Evolutionary conservation across 306 rosid species (phyloP).

Genomic region (Vicia faba): DNA sequence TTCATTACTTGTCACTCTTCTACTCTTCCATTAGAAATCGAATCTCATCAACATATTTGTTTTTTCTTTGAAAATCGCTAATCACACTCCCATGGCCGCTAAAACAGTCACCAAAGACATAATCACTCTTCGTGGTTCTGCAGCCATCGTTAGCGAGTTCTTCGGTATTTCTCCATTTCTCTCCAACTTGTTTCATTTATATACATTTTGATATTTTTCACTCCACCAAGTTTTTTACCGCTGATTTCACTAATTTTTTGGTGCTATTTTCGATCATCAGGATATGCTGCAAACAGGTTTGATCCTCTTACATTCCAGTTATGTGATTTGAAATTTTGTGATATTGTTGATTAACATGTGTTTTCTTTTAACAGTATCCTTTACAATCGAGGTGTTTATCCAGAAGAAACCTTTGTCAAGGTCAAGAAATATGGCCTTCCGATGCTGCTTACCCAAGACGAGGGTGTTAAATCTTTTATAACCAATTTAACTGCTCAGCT

Average conservation of each 20-base stretch:
- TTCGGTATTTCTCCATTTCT: constrained; percentile 54
- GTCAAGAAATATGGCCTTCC: constrained; percentile 98
- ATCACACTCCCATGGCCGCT: constrained; percentile 55
- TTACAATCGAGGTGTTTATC: constrained; percentile 89
- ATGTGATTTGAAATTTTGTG: background rate
- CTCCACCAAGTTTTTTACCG: background rate
- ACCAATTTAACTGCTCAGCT: constrained; percentile 77
- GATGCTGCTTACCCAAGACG: constrained; percentile 91
- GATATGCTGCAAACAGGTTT: constrained; percentile 96
- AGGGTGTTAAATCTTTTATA: constrained; percentile 83
- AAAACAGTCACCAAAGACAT: constrained; percentile 82
- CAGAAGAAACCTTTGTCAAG: constrained; percentile 89
- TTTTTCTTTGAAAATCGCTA: background rate
- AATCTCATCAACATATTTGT: background rate
- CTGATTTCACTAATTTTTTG: constrained; percentile 22
- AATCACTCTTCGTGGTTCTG: constrained; percentile 94
- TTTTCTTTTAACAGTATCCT: constrained; percentile 74
- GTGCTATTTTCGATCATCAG: constrained; percentile 44
- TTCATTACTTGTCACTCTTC: constrained; percentile 8
- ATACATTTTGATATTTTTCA: constrained; percentile 13
- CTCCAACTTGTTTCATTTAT: background rate
- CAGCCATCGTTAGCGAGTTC: constrained; percentile 97
- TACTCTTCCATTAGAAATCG: background rate
- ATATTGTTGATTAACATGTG: background rate
- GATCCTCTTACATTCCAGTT: background rate